Conservation (phyloP, 2,329 filamentous ascomycete species). For the Cladosporium sp. region DNA sequence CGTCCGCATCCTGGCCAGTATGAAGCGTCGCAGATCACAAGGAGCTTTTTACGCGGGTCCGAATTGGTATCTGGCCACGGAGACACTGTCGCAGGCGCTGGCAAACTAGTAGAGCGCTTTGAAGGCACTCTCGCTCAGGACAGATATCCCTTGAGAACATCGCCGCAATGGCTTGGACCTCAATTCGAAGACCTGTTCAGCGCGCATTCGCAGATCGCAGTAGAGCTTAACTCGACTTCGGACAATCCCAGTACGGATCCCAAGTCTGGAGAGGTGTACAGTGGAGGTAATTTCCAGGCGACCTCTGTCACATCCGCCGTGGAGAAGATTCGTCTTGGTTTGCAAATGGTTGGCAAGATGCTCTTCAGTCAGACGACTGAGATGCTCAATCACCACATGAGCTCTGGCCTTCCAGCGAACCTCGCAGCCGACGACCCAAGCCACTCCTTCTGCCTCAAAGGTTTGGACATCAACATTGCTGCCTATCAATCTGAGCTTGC, state of each 20-base stretch:
- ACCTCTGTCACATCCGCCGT: constrained; percentile 57
- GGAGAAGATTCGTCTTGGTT: constrained; percentile 39
- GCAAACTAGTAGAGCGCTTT: constrained; percentile 42
- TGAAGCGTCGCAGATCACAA: constrained; percentile 58
- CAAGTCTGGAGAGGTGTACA: constrained; percentile 47
- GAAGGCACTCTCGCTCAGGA: constrained; percentile 56
- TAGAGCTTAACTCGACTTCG: constrained; percentile 66
- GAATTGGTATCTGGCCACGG: constrained; percentile 35
- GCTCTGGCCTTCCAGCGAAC: constrained; percentile 64
- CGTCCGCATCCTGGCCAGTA: constrained; percentile 63
- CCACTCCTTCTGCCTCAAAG: constrained; percentile 60
- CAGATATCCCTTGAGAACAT: constrained; percentile 63
- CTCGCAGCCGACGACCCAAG: constrained; percentile 58
- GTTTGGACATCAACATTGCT: constrained; percentile 65
- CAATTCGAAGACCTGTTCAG: constrained; percentile 63
- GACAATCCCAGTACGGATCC: constrained; percentile 64
- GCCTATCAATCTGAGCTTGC: constrained; percentile 54
- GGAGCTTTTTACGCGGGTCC: constrained; percentile 44
- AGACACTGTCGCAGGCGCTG: too few species aligned
- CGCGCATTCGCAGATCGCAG: constrained; percentile 56
- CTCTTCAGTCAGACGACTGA: constrained; percentile 66
- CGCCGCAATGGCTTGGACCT: constrained; percentile 68
- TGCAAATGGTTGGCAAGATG: constrained; percentile 61
- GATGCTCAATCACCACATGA: constrained; percentile 60
- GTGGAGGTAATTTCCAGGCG: constrained; percentile 70